Base-by-base conservation (phyloP, 352 stramenopile species). In the Hyaloperonospora arabidopsidis region DNA sequence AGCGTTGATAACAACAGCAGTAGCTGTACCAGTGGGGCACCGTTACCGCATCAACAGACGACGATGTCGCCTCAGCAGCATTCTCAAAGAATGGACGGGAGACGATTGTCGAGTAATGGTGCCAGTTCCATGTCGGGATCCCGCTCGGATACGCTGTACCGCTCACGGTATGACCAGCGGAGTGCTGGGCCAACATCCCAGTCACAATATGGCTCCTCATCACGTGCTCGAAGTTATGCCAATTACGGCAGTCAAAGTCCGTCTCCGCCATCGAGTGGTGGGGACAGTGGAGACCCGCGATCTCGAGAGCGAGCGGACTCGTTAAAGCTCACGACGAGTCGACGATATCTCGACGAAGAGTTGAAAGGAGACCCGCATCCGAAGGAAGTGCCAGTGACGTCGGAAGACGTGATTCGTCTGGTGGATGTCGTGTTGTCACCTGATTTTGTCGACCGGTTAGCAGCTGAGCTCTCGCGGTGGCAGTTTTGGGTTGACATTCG, bases 401-500 rank as follows among this genome's bases (percentile, higher is more conserved):
- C 79, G 0, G 79, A 87, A 51, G 79, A 87, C 50, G 75, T 89
- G 51, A 84, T 87, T 19, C 76, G 76, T 5, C 63, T 89, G 7
- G 75, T 89, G 35, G 79, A 89, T 28, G 79, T 89, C 3, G 75
- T 87, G 41, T 58, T 89, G 3, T 89, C 79, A 29, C 63, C 72
- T 7, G 75, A 83, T 44, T 89, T 89, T 47, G 79, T 87, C 1
- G 77, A 87, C 47, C 68, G 79, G 2, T 61, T 89, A 47, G 56
- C 73, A 1, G 64, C 54, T 2, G 79, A 89, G 59, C 61, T 87
- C 13, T 86, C 75, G n/a, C 68, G 76, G 0, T 89, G 77, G 76
- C 76, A 89, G 52, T 89, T 89, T 39, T 89, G 79, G 75, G 76
- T 89, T 14, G 79, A 89, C 35, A 57, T 87, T 12, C 75, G 79